Evolutionary conservation across 129 eudicot species (phyloP).

Genomic region (Tagetes patula): DNA sequence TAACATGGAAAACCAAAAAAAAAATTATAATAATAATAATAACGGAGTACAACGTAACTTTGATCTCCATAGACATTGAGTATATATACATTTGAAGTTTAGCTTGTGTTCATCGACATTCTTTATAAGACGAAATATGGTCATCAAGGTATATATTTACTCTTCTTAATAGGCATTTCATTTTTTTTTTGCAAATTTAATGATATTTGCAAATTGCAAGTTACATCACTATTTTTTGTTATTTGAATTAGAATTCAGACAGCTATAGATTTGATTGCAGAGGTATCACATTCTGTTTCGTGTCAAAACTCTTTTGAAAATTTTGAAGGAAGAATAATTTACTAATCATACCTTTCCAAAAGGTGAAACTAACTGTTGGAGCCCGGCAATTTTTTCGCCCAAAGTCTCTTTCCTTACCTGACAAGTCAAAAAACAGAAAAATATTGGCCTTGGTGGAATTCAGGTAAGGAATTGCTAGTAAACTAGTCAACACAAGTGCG

Average conservation of each 20-base stretch:
- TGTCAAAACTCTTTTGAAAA: neutral
- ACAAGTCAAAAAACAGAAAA: neutral
- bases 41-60: neutral
- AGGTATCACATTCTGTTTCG: neutral
- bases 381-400: neutral
- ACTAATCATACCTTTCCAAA: constrained; percentile 12
- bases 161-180: neutral
- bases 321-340: neutral
- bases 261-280: neutral
- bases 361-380: constrained; percentile 11
- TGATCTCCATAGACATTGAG: neutral
- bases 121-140: neutral
- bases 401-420: neutral
- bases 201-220: neutral
- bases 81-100: neutral
- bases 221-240: neutral
- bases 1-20: neutral
- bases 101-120: neutral
- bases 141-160: neutral
- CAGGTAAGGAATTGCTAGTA: neutral
- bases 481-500: neutral
- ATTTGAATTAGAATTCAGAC: neutral
- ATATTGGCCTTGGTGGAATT: neutral
- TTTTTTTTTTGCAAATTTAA: neutral
- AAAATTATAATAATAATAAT: neutral